A percentile compares a stretch with the other conserved stretches of the same genome.
These are phyloP conservation scores for Didymella segeticola DNA, from an alignment of 2,329 filamentous ascomycete species.

Conservation along the genomic window DNA sequence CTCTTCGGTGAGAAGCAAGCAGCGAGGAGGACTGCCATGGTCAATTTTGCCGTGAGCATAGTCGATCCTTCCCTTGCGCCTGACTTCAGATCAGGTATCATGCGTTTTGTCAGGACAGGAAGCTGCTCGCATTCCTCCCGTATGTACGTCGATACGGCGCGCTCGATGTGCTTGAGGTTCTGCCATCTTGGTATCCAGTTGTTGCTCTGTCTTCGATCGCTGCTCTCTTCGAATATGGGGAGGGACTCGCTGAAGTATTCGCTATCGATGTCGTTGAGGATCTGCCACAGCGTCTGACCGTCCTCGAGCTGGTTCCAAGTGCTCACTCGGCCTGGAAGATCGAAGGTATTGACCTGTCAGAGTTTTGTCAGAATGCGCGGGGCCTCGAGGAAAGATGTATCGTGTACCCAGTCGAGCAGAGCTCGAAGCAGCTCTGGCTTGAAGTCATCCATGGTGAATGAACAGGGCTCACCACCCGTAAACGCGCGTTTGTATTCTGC, in stretches of 20 bases:
- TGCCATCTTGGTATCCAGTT: slow-evolving; percentile 62
- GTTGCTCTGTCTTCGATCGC: slow-evolving; percentile 49
- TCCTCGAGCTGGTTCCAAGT: slow-evolving; percentile 55
- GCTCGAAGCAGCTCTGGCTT: slow-evolving; percentile 49
- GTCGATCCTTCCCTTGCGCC: slow-evolving; percentile 55
- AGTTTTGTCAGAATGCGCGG: slow-evolving; percentile 10
- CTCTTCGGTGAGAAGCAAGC: slow-evolving; percentile 56
- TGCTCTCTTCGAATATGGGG: slow-evolving; percentile 52
- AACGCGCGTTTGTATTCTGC: slow-evolving; percentile 20
- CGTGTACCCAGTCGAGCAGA: slow-evolving; percentile 48
- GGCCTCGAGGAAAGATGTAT: background rate
- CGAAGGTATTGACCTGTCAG: slow-evolving; percentile 54
- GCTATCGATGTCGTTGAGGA: slow-evolving; percentile 55
- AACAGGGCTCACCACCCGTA: slow-evolving; percentile 28
- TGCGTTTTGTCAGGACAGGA: slow-evolving; percentile 47
- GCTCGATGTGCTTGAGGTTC: slow-evolving; percentile 60
- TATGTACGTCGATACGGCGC: slow-evolving; percentile 57
- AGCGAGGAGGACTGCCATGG: slow-evolving; percentile 58
- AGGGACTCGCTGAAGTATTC: slow-evolving; percentile 58
- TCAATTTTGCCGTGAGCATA: slow-evolving; percentile 51
- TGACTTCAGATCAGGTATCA: slow-evolving; percentile 57
- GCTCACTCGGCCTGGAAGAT: slow-evolving; percentile 46
- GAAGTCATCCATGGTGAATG: slow-evolving; percentile 47
- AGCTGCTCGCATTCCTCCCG: slow-evolving; percentile 54
- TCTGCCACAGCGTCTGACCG: slow-evolving; percentile 57